Evolutionary conservation across 1,139 yeast species (phyloP).

Genomic region (Sugiyamaella paludigena): DNA sequence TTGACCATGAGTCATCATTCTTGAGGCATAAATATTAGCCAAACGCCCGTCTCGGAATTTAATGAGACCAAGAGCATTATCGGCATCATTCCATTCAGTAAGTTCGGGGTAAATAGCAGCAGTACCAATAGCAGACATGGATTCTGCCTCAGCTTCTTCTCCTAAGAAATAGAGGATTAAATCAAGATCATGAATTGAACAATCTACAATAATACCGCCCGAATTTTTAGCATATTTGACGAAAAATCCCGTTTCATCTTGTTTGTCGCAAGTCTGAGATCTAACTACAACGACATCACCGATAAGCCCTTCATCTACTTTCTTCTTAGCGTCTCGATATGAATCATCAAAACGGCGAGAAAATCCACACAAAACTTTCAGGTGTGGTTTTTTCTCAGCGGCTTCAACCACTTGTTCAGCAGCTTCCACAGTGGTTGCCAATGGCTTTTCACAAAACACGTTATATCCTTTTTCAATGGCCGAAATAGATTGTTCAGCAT

Average conservation of each 20-base stretch:
- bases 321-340: conserved; percentile 23
- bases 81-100: conserved; percentile 23
- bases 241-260: conserved; percentile 23
- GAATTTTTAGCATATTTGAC: conserved; percentile 24
- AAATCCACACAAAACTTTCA: conserved; percentile 27
- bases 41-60: conserved; percentile 26
- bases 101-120: conserved; percentile 25
- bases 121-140: conserved; percentile 24
- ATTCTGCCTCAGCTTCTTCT: conserved; percentile 21
- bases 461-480: conserved; percentile 25
- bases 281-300: conserved; percentile 22
- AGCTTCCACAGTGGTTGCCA: conserved; percentile 20
- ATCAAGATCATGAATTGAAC: conserved; percentile 28
- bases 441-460: conserved; percentile 28
- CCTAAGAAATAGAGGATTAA: conserved; percentile 25
- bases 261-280: conserved; percentile 25
- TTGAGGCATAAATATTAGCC: conserved; percentile 26
- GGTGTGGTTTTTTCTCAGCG: conserved; percentile 17
- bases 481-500: conserved; percentile 24
- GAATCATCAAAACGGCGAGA: conserved; percentile 27
- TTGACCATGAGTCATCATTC: conserved; percentile 29
- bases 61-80: conserved; percentile 26
- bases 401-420: conserved; percentile 24
- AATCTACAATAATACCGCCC: conserved; percentile 29
- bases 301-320: conserved; percentile 21